A percentile compares a stretch with the other conserved stretches of the same genome.
Conservation (phyloP, 2,329 filamentous ascomycete species). For the Chalaropsis ovoidea region DNA sequence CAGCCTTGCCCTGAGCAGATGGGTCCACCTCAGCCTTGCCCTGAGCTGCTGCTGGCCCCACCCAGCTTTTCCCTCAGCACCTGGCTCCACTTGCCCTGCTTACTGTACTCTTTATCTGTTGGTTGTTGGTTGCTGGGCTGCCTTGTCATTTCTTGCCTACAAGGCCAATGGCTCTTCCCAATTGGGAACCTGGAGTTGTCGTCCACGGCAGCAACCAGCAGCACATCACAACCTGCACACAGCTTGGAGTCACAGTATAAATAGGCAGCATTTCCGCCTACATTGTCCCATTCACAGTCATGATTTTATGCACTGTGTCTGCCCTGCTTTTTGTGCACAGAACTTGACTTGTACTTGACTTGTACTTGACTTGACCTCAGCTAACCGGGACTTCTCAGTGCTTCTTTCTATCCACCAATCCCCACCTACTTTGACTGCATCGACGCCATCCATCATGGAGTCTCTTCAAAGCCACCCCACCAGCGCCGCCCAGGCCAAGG, state of each 20-base stretch:
- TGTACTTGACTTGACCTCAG: not conserved
- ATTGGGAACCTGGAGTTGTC: not conserved
- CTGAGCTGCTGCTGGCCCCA: too few relatives aligned
- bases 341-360: not conserved
- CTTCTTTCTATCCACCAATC: too few relatives aligned
- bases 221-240: not conserved
- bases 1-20: not conserved
- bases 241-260: not conserved
- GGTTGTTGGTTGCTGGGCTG: too few relatives aligned
- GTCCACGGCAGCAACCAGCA: not conserved
- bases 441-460: slow-evolving; percentile 51
- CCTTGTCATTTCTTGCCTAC: too few relatives aligned
- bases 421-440: not conserved
- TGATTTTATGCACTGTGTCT: too few relatives aligned
- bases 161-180: not conserved
- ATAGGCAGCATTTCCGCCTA: not conserved
- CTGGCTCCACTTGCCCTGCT: too few relatives aligned
- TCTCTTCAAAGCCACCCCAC: slow-evolving; percentile 82
- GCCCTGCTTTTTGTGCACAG: not conserved
- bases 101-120: too few relatives aligned
- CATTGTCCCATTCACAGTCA: too few relatives aligned
- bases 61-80: too few relatives aligned
- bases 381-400: not conserved
- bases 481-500: slow-evolving; percentile 86
- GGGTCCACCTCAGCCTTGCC: not conserved